Evolutionary conservation across 2,329 filamentous ascomycete species (phyloP).

Genomic region (Venturia pyrina): DNA sequence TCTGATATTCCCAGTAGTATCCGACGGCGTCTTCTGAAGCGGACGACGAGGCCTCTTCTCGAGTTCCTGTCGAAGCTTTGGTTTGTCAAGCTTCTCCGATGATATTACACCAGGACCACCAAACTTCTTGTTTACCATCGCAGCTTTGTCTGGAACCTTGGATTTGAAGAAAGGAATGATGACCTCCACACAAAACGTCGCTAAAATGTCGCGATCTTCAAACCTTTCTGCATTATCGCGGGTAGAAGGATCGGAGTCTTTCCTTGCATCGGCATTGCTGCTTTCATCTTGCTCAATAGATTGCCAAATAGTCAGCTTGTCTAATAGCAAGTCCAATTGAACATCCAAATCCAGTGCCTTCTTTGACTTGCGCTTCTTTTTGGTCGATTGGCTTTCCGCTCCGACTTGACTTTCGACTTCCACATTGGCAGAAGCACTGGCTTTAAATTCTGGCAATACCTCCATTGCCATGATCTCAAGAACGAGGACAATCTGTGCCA

Average conservation of each 20-base stretch:
- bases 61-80: constrained; percentile 30
- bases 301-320: constrained; percentile 76
- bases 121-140: constrained; percentile 62
- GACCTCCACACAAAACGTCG: constrained; percentile 71
- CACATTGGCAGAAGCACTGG: constrained; percentile 2
- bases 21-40: constrained; percentile 44
- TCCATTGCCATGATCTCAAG: constrained; percentile 68
- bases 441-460: constrained; percentile 26
- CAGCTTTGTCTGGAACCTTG: constrained; percentile 61
- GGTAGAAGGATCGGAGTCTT: neutral
- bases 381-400: constrained; percentile 17
- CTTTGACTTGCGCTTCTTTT: constrained; percentile 34
- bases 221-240: constrained; percentile 4
- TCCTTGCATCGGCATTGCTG: constrained; percentile 18
- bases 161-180: constrained; percentile 73
- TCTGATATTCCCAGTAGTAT: constrained; percentile 23
- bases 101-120: constrained; percentile 59
- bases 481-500: constrained; percentile 70
- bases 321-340: constrained; percentile 62
- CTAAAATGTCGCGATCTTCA: constrained; percentile 47
- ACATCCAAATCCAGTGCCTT: constrained; percentile 57
- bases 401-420: constrained; percentile 4
- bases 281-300: constrained; percentile 56
- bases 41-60: constrained; percentile 36
- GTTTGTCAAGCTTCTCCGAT: constrained; percentile 38